Base-by-base conservation (phyloP, 2,329 filamentous ascomycete genomes). In the Aureobasidium sp. region DNA sequence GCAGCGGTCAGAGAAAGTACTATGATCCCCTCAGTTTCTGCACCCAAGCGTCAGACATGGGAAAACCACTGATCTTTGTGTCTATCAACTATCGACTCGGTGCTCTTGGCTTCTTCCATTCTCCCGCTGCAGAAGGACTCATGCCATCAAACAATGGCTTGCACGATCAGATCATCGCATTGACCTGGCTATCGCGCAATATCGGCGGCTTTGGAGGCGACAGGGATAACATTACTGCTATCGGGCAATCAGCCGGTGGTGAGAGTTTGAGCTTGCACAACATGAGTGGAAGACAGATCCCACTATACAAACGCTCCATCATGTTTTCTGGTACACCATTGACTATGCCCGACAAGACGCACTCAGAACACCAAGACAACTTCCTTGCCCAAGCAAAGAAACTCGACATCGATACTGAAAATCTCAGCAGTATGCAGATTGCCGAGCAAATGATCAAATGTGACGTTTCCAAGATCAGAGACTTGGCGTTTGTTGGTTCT, bases 141-240 rank as follows among this genome's bases (percentile, higher is more conserved):
- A 57, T 64, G 13, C 59, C 65, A 1, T 68, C 75, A 44, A 84
- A 84, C 62, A 68, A 81, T 2, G 82, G 80, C 2, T 69, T 84
- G 9, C 73, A 77, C 5, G 82, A 86, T 66, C 82, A 85, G 66
- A 75, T 81, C 1, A 65, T 76, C 10, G 80, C 79, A 0, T 67
- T 83, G 0, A 76, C 82, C 68, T 84, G 81, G 81, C 69, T 81
- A 0, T 72, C 72, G 3, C 72, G 76, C 47, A 81, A 83, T 66
- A 78, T 83, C 21, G 74, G 67, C 9, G 69, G 70, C 0, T 84
- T 84, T 64, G 80, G 80, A 21, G 82, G 82, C 16, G 78, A 65
- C 47, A 16, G 16, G 11, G 36, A 61, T 9, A 63, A 61, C 16
- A 63, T 66, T 27, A 66, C 65, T 16, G 59, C 62, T 4, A 61